Percentiles rank a stretch among this genome's conserved stretches.
Evolutionary conservation across 257 asterid species (phyloP).

Genomic region (Voacanga thouarsii): DNA sequence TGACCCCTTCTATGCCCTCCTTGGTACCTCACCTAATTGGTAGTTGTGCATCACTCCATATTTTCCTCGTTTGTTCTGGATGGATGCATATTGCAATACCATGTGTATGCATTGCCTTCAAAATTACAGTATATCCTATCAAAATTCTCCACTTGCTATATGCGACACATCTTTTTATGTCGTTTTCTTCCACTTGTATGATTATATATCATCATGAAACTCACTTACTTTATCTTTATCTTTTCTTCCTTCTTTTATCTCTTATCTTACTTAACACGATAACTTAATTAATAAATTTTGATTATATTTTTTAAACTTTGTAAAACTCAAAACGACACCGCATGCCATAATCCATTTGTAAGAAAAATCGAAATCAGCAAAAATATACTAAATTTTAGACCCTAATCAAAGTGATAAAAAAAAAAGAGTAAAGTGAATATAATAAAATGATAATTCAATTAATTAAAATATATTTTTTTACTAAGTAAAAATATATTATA

Average conservation of each 20-base stretch:
- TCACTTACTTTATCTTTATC: not conserved
- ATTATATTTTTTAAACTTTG: not conserved
- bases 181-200: not conserved
- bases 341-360: not conserved
- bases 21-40: not conserved
- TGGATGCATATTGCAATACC: too few species aligned
- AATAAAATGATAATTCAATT: too few species aligned
- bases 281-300: not conserved
- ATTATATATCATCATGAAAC: not conserved
- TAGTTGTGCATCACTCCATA: not conserved
- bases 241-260: not conserved
- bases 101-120: too few species aligned
- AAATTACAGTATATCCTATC: too few species aligned
- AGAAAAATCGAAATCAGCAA: not conserved
- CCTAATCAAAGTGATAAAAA: not conserved
- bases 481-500: too few species aligned
- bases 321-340: not conserved
- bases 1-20: not conserved
- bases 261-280: not conserved
- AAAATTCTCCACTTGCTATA: too few species aligned
- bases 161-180: too few species aligned
- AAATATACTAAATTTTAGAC: not conserved
- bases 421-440: too few species aligned
- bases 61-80: not conserved
- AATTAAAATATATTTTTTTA: too few species aligned